phyloP scores from a whole-genome alignment of 2,329 filamentous ascomycete species.

The Penicillium occitanis region DNA sequence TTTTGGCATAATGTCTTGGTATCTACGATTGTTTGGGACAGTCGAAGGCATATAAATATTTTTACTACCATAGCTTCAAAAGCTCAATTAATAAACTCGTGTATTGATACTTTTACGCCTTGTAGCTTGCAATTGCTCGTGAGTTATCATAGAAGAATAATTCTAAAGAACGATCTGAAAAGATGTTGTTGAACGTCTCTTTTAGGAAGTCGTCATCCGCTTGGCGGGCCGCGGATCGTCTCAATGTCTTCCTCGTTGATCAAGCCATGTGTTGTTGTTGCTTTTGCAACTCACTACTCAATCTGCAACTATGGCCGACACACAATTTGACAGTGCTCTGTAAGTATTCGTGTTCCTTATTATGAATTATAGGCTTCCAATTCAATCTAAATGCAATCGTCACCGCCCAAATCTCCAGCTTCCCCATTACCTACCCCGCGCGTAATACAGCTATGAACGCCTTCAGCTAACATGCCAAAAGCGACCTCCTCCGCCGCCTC shows the following conservation, averaged over 20 bases:
- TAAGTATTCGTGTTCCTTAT: constrained; percentile 30
- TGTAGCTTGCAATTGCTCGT: neutral
- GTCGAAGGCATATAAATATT: neutral
- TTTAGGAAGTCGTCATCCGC: constrained; percentile 1
- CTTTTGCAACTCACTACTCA: constrained; percentile 16
- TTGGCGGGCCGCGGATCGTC: constrained; percentile 13
- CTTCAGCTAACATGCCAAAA: constrained; percentile 38
- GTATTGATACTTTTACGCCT: neutral
- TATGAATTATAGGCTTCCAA: neutral
- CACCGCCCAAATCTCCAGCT: neutral
- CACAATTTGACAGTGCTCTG: constrained; percentile 54
- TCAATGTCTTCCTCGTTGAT: no score
- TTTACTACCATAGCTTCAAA: neutral
- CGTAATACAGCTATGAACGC: neutral
- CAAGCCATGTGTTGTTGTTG: constrained; percentile 3
- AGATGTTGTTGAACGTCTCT: neutral
- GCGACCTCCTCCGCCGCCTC: constrained; percentile 95
- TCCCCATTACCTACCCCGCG: constrained; percentile 10
- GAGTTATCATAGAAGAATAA: neutral
- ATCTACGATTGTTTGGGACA: neutral
- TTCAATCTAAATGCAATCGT: neutral
- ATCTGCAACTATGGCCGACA: constrained; percentile 43
- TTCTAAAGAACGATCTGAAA: neutral
- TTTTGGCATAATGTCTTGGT: neutral
- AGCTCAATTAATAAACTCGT: neutral